Conservation (phyloP, 2,329 filamentous ascomycete species). For the Cercospora zeina region DNA sequence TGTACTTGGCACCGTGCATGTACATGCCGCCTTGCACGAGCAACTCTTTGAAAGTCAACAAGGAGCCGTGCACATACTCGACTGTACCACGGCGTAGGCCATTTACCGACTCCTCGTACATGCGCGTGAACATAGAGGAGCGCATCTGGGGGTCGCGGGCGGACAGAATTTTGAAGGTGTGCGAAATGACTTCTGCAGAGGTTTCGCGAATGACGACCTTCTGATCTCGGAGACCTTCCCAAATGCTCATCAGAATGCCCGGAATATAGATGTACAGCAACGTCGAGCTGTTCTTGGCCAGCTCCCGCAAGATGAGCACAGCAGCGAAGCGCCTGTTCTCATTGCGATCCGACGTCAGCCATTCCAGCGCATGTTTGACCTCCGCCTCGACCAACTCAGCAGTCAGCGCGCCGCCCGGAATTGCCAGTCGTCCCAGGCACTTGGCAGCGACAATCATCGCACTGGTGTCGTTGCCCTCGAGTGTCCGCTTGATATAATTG, state of each 20-base stretch:
- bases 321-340: slow-evolving; percentile 93
- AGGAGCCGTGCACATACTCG: slow-evolving; percentile 89
- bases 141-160: slow-evolving; percentile 88
- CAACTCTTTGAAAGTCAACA: slow-evolving; percentile 88
- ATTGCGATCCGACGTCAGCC: slow-evolving; percentile 90
- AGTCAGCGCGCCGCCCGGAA: slow-evolving; percentile 88
- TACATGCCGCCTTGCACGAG: slow-evolving; percentile 97
- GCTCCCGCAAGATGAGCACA: slow-evolving; percentile 83
- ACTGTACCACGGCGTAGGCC: slow-evolving; percentile 79
- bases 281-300: slow-evolving; percentile 89
- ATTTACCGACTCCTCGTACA: slow-evolving; percentile 79
- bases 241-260: slow-evolving; percentile 94
- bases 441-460: slow-evolving; percentile 89
- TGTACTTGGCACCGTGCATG: slow-evolving; percentile 88
- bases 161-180: slow-evolving; percentile 93
- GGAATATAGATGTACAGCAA: slow-evolving; percentile 93
- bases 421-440: slow-evolving; percentile 84
- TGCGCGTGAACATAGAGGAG: slow-evolving; percentile 82
- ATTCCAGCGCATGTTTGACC: slow-evolving; percentile 93
- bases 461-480: slow-evolving; percentile 85
- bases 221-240: slow-evolving; percentile 86
- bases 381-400: slow-evolving; percentile 96
- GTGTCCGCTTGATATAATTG: slow-evolving; percentile 80
- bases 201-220: slow-evolving; percentile 90
- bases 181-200: slow-evolving; percentile 87